Percentiles rank a stretch among this genome's conserved stretches.
Conservation (phyloP, 345 rosid genomes). For the Aquilaria malaccensis region DNA sequence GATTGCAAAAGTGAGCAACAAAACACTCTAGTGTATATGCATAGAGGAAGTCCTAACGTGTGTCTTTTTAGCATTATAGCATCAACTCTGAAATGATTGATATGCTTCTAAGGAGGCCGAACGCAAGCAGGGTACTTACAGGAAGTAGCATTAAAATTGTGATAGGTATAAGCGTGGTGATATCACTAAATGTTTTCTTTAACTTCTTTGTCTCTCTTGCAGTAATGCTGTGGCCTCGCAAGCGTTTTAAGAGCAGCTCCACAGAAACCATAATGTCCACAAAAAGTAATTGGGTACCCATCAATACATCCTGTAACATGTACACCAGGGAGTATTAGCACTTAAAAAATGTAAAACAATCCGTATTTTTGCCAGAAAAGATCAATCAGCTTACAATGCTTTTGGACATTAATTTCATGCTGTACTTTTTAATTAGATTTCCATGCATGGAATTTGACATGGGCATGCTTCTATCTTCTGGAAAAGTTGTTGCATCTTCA, state of each 20-base stretch:
- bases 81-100: no score
- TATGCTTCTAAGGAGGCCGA: neutral
- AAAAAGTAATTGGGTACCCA: constrained; percentile 58
- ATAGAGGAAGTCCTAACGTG: neutral
- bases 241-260: constrained; percentile 35
- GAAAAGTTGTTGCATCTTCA: constrained; percentile 9
- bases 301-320: constrained; percentile 35
- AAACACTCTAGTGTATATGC: no score
- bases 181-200: constrained; percentile 38
- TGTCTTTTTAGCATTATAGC: no score
- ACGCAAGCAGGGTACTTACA: constrained; percentile 25
- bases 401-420: constrained; percentile 27
- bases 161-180: constrained; percentile 45
- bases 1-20: no score
- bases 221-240: constrained; percentile 33
- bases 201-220: constrained; percentile 38
- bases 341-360: neutral
- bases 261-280: constrained; percentile 34
- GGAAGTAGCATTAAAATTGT: constrained; percentile 61
- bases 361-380: constrained; percentile 1
- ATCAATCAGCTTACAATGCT: constrained; percentile 24
- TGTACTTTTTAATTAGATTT: constrained; percentile 34
- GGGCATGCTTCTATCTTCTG: constrained; percentile 6
- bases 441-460: constrained; percentile 17
- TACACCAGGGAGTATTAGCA: neutral